A percentile compares a stretch with the other conserved stretches of the same genome.
Evolutionary conservation across 305 asterid genomes (phyloP).

Genomic region (Fraxinus ornus): DNA sequence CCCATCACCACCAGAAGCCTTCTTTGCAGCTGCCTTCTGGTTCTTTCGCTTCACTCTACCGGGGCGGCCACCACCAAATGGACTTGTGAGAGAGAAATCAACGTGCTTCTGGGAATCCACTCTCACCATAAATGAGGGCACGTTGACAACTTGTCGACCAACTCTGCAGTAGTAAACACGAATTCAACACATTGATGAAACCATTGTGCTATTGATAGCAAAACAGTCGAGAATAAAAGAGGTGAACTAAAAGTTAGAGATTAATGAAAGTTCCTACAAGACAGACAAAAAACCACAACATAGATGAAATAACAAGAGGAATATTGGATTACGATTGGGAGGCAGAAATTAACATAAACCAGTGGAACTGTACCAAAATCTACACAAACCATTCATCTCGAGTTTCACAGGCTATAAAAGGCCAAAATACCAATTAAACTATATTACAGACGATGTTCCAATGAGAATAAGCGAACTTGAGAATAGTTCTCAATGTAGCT

Average conservation of each 20-base stretch:
- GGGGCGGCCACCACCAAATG: constrained; percentile 60
- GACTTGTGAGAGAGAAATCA: constrained; percentile 60
- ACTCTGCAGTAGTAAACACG: constrained; percentile 32
- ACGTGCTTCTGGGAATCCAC: constrained; percentile 60
- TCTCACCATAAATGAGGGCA: constrained; percentile 55
- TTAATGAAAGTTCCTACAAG: background rate
- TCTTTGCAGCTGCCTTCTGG: constrained; percentile 57
- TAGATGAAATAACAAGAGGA: background rate
- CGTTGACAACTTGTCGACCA: constrained; percentile 62
- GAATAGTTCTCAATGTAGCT: background rate
- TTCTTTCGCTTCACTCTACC: constrained; percentile 68
- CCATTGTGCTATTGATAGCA: background rate
- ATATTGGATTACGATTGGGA: background rate
- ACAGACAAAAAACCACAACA: background rate
- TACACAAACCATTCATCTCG: background rate
- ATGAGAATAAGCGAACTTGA: background rate
- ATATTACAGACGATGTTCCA: background rate
- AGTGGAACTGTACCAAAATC: background rate
- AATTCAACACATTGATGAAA: background rate
- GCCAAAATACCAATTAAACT: background rate
- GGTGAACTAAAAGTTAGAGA: background rate
- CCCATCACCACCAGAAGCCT: constrained; percentile 60
- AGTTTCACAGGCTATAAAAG: background rate
- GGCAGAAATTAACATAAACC: background rate
- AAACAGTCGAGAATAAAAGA: background rate